Evolutionary conservation across 805 yeast species (phyloP), one percentile per base, ranked within the genome.

Genomic region (Monosporozyma yasuniensis): DNA sequence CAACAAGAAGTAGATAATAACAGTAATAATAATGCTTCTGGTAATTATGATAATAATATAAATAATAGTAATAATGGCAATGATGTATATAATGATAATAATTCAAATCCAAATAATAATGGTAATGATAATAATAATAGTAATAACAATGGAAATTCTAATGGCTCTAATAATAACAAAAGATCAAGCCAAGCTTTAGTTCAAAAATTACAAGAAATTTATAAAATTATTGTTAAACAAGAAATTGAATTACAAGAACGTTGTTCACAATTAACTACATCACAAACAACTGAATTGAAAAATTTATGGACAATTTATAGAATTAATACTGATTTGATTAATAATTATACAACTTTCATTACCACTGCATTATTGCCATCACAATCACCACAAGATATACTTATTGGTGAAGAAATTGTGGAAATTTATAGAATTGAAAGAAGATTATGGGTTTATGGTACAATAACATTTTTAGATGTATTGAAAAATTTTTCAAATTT

Each of bases 361-460:
- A 75, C 83, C 12, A 81, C 85, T 18, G 87, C 90, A 1, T 70
- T 84, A 53, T 77, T 82, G 46, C 88, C 89, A 16, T 82, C 84
- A 32, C 82, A 80, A 61, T 80, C 89, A 10, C 58, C 56, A 43
- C 67, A 63, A 41, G 69, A 66, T 50, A 51, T 63, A 16, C 44
- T 59, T 8, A 65, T 67, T 2, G 93, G 93, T 2, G 81, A 80
- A 60, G 87, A 84, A 56, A 79, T 86, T 45, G 86, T 86, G 7
- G 84, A 83, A 54, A 77, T 84, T 39, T 85, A 86, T 63, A 80
- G 88, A 63, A 84, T 86, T 42, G 86, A 87, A 34, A 73, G 91
- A 58, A 71, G 93, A 57, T 73, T 86, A 72, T 86, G 93, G 93
- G 90, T 86, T 8, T 85, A 85, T 63, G 95, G 95, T 23, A 80